Evolutionary conservation across 148 eudicot genomes (phyloP).

Genomic region (Gaultheria prostrata): DNA sequence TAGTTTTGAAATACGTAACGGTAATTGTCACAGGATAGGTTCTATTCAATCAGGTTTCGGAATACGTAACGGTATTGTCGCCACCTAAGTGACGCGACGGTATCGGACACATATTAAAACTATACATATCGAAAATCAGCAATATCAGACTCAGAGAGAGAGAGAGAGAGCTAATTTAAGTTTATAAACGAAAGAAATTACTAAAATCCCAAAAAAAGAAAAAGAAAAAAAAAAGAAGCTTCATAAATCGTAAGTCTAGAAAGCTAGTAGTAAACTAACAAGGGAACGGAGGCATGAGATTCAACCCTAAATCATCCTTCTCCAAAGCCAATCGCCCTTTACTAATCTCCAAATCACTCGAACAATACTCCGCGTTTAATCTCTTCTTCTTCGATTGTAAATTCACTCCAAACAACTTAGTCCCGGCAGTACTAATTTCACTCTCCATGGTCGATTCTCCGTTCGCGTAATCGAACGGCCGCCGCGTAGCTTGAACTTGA

Average conservation of each 20-base stretch:
- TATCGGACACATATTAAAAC: too few relatives aligned
- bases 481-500: background rate
- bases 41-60: too few relatives aligned
- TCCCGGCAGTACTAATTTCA: slow-evolving; percentile 8
- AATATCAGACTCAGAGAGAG: background rate
- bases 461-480: background rate
- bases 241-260: background rate
- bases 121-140: too few relatives aligned
- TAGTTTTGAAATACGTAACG: too few relatives aligned
- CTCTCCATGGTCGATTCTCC: background rate
- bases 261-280: slow-evolving; percentile 20
- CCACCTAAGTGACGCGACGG: too few relatives aligned
- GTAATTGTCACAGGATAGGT: too few relatives aligned
- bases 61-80: too few relatives aligned
- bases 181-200: background rate
- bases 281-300: slow-evolving; percentile 83
- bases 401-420: slow-evolving; percentile 77
- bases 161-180: background rate
- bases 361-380: slow-evolving; percentile 50
- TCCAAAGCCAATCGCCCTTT: slow-evolving; percentile 59
- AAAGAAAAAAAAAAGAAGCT: background rate
- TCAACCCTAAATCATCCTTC: slow-evolving; percentile 77
- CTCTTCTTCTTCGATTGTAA: slow-evolving; percentile 72
- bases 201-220: background rate
- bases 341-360: slow-evolving; percentile 27